Percentiles rank a stretch among this genome's conserved stretches.
These are phyloP conservation scores for Pulveroboletus frians DNA, from an alignment of 768 basidiomycete genomes.

Conservation along the genomic window DNA sequence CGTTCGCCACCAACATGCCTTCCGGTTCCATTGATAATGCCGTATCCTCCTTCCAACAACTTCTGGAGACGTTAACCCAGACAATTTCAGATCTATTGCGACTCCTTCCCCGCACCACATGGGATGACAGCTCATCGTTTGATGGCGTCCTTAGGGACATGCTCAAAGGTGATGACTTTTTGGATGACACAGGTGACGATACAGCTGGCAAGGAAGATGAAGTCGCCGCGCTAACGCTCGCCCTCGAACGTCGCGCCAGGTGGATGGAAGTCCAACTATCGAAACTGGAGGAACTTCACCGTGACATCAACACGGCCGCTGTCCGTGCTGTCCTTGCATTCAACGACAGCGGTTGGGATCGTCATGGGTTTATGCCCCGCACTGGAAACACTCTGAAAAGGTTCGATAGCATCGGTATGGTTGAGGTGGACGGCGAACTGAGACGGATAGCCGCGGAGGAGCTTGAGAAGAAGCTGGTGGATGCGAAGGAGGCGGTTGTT, in stretches of 20 bases:
- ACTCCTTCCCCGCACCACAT: conserved; percentile 80
- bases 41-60: conserved; percentile 83
- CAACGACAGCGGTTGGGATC: conserved; percentile 85
- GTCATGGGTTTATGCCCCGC: conserved; percentile 61
- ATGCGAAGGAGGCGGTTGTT: conserved; percentile 65
- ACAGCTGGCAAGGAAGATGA: conserved; percentile 70
- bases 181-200: conserved; percentile 70
- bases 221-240: conserved; percentile 76
- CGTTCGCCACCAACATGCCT: conserved; percentile 73
- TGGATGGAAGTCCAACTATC: conserved; percentile 93
- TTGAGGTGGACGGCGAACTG: conserved; percentile 39
- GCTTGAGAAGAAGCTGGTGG: conserved; percentile 65
- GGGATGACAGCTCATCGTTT: conserved; percentile 88
- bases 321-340: conserved; percentile 76
- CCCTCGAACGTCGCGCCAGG: conserved; percentile 81
- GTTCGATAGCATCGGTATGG: conserved; percentile 62
- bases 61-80: conserved; percentile 83
- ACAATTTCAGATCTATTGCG: conserved; percentile 84
- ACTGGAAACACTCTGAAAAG: conserved; percentile 59
- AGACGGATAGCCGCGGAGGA: conserved; percentile 63
- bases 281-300: conserved; percentile 83
- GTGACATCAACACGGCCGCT: conserved; percentile 85
- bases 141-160: conserved; percentile 83
- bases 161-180: conserved; percentile 83
- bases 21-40: conserved; percentile 88